Conservation (phyloP, 192 early-diverging fungal genomes). For the Rhizophagus clarus region DNA sequence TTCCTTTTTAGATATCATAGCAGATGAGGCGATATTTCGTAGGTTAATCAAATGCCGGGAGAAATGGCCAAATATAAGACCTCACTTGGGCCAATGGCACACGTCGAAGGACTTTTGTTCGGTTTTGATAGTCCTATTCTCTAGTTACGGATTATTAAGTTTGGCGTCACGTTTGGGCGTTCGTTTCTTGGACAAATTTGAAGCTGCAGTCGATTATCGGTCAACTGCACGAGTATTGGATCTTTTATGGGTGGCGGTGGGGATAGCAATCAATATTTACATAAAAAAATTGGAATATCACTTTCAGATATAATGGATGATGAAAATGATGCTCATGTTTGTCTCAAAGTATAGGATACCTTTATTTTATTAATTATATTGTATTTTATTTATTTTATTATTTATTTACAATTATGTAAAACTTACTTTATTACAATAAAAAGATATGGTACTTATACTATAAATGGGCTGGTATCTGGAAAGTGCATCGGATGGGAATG, state of each 20-base stretch:
- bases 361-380: no score
- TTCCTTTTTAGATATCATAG: not conserved
- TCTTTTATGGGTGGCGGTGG: not conserved
- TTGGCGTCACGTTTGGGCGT: not conserved
- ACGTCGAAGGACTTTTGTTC: not conserved
- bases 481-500: no score
- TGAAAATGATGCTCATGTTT: no score
- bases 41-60: not conserved
- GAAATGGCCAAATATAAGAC: not conserved
- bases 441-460: no score
- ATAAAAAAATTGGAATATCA: not conserved
- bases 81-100: not conserved
- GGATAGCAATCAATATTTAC: constrained; percentile 2
- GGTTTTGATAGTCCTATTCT: not conserved
- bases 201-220: constrained; percentile 10
- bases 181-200: constrained; percentile 18
- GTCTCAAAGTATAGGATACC: no score
- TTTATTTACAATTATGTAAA: no score
- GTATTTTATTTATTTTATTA: no score
- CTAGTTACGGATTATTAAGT: not conserved
- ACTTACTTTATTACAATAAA: no score
- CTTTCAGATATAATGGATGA: no score
- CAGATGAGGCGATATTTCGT: not conserved
- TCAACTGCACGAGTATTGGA: not conserved
- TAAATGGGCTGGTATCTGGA: no score